phyloP scores from a whole-genome alignment of 805 yeast species.

The Kodamaea nitidulidarum region DNA sequence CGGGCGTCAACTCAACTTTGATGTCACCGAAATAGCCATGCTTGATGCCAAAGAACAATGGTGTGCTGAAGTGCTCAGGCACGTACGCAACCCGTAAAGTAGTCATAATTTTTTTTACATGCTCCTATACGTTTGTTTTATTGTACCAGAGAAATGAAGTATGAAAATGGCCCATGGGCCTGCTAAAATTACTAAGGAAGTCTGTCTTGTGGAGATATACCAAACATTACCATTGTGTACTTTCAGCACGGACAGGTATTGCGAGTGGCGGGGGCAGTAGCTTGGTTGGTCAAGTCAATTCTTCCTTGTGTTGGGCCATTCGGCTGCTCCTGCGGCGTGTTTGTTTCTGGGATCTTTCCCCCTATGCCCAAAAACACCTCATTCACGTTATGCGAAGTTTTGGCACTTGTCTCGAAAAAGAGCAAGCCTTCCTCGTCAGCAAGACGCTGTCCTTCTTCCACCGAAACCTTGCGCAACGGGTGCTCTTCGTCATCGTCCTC shows the following conservation, averaged over 20 bases:
- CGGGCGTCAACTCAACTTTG: conserved; percentile 60
- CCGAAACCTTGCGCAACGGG: conserved; percentile 67
- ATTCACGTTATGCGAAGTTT: conserved; percentile 81
- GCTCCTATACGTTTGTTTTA: conserved; percentile 5
- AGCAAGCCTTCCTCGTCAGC: conserved; percentile 90
- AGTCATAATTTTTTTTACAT: neutral
- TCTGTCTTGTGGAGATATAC: too few relatives aligned
- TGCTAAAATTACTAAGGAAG: too few relatives aligned
- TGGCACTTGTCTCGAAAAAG: conserved; percentile 93
- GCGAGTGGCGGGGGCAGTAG: neutral
- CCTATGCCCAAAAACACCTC: conserved; percentile 92
- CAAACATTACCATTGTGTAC: too few relatives aligned
- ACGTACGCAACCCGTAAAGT: conserved; percentile 67
- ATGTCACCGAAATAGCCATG: conserved; percentile 54
- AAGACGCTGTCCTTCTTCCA: conserved; percentile 79
- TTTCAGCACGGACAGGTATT: conserved; percentile 19
- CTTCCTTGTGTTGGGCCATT: conserved; percentile 20
- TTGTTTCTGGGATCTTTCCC: conserved; percentile 63
- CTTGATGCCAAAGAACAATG: conserved; percentile 64
- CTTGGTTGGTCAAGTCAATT: conserved; percentile 31
- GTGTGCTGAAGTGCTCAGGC: conserved; percentile 92
- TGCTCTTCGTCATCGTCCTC: conserved; percentile 47
- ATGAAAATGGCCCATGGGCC: too few relatives aligned
- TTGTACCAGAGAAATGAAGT: neutral
- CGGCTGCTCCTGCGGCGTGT: conserved; percentile 10